Percentiles rank a stretch among this genome's conserved stretches.
These are phyloP conservation scores for Vitis labrusca DNA, from an alignment of 164 flowering plant species.

Conservation along the genomic window DNA sequence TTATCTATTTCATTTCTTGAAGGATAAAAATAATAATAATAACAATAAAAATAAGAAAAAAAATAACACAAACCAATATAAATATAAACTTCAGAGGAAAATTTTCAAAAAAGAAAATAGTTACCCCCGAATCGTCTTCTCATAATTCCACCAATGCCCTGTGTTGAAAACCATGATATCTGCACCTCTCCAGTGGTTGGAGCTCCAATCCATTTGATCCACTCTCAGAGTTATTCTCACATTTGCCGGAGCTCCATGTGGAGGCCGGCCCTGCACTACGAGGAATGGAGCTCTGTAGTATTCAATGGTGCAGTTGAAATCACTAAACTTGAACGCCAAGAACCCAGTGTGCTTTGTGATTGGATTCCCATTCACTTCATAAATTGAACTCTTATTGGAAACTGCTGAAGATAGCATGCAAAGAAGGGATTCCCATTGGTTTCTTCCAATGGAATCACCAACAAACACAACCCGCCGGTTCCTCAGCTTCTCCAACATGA, in stretches of 20 bases:
- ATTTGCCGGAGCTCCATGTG: slow-evolving; percentile 39
- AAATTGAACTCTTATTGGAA: slow-evolving; percentile 46
- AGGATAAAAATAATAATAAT: too few relatives aligned
- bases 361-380: slow-evolving; percentile 76
- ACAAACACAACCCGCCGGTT: slow-evolving; percentile 70
- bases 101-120: neutral
- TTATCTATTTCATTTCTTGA: neutral
- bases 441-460: slow-evolving; percentile 90
- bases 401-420: slow-evolving; percentile 78
- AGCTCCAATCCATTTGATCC: slow-evolving; percentile 66
- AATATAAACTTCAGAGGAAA: neutral
- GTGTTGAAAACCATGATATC: slow-evolving; percentile 70
- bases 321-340: slow-evolving; percentile 55
- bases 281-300: slow-evolving; percentile 79
- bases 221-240: slow-evolving; percentile 56
- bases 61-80: neutral
- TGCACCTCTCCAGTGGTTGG: slow-evolving; percentile 58
- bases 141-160: slow-evolving; percentile 89
- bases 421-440: slow-evolving; percentile 90
- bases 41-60: neutral
- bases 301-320: slow-evolving; percentile 73
- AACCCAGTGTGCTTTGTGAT: slow-evolving; percentile 79
- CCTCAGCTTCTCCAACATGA: slow-evolving; percentile 58
- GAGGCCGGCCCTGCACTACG: slow-evolving; percentile 58
- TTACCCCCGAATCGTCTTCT: slow-evolving; percentile 65